phyloP scores from a whole-genome alignment of 148 eudicot species.

The Fagopyrum homotropicum region DNA sequence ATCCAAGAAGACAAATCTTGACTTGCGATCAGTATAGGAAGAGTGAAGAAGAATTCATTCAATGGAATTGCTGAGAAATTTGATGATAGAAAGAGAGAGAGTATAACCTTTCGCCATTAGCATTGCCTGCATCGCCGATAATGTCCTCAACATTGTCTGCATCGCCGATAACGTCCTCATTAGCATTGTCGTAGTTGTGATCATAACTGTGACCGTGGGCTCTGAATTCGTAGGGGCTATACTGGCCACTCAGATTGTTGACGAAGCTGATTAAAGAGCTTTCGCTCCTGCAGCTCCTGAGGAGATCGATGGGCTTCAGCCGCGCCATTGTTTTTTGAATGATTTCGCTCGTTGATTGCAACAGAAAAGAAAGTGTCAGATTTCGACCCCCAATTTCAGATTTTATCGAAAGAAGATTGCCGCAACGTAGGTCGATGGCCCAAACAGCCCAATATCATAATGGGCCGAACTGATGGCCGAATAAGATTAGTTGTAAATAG shows the following conservation, averaged over 20 bases:
- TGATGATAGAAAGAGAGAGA: neutral
- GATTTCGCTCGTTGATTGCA: neutral
- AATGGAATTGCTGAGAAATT: neutral
- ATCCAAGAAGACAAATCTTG: neutral
- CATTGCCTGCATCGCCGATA: too few relatives aligned
- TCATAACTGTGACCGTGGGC: conserved; percentile 61
- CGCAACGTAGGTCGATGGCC: neutral
- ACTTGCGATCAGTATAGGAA: neutral
- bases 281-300: conserved; percentile 41
- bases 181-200: conserved; percentile 73
- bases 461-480: neutral
- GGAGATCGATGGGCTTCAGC: conserved; percentile 34
- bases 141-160: neutral
- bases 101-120: conserved; percentile 48
- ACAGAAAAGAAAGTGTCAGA: neutral
- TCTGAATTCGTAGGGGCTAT: too few relatives aligned
- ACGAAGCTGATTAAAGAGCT: conserved; percentile 57
- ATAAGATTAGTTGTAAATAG: neutral
- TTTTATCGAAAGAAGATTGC: neutral
- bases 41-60: neutral
- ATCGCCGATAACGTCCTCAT: conserved; percentile 87
- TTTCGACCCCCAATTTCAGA: neutral
- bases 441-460: neutral
- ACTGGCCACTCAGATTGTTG: conserved; percentile 73
- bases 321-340: conserved; percentile 32